A percentile compares a stretch with the other conserved stretches of the same genome.
phyloP scores from a whole-genome alignment of 2,329 filamentous ascomycete species.

The Phialophora macrospora region DNA sequence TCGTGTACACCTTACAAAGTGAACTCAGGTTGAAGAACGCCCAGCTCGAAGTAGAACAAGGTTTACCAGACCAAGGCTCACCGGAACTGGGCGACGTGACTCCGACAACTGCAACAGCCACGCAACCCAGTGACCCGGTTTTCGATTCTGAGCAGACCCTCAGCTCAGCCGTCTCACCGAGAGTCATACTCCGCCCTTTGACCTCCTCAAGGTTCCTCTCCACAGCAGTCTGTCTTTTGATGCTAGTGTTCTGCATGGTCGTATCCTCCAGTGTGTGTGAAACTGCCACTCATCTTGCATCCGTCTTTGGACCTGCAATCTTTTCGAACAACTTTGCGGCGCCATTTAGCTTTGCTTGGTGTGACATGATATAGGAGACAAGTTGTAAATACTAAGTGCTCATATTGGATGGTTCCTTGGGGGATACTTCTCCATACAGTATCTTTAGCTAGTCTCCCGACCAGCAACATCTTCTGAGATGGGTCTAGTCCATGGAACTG shows the following conservation, averaged over 20 bases:
- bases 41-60: slow-evolving; percentile 9
- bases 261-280: slow-evolving; percentile 1
- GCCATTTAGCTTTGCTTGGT: not conserved
- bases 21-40: slow-evolving; percentile 24
- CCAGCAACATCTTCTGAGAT: not conserved
- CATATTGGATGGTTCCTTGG: not conserved
- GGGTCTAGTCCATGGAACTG: not conserved
- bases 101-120: slow-evolving; percentile 2
- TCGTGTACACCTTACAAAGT: slow-evolving; percentile 30
- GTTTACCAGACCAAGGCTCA: not conserved
- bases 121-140: too few species aligned
- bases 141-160: not conserved
- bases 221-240: not conserved
- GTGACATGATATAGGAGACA: not conserved
- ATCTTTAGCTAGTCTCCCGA: not conserved
- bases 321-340: not conserved
- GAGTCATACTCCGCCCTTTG: not conserved
- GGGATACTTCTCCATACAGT: not conserved
- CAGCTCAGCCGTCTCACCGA: not conserved
- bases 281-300: not conserved
- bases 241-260: slow-evolving; percentile 6
- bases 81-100: not conserved
- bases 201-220: not conserved
- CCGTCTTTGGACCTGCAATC: not conserved
- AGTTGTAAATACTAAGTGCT: not conserved